These are phyloP conservation scores for Talaromyces sp. DNA, from an alignment of 2,329 filamentous ascomycete genomes.

Conservation along the genomic window DNA sequence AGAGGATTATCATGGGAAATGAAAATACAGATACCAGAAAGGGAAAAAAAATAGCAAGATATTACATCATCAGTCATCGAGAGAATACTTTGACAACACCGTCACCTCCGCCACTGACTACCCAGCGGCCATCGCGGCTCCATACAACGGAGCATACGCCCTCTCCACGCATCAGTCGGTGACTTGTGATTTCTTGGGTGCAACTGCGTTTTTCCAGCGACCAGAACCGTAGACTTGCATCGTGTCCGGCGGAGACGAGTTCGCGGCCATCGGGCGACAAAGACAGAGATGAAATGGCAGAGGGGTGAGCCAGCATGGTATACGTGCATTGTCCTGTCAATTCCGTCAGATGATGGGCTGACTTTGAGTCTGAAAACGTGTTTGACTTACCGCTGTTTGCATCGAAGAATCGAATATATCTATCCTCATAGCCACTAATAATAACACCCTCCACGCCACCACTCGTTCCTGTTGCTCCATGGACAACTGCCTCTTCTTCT, in stretches of 20 bases:
- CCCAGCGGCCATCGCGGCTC: constrained; percentile 92
- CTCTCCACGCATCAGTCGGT: constrained; percentile 92
- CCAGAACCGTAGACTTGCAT: constrained; percentile 95
- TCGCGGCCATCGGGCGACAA: constrained; percentile 91
- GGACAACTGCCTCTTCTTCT: constrained; percentile 66
- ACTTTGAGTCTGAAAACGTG: background rate
- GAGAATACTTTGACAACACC: constrained; percentile 90
- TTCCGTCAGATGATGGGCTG: background rate
- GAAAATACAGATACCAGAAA: background rate
- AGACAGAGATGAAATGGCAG: constrained; percentile 85
- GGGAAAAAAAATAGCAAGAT: background rate
- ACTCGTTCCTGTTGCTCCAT: constrained; percentile 77
- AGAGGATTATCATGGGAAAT: background rate
- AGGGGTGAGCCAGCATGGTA: constrained; percentile 94
- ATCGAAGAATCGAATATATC: constrained; percentile 95
- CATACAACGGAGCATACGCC: constrained; percentile 92
- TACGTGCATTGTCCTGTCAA: constrained; percentile 94
- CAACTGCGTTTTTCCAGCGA: constrained; percentile 91
- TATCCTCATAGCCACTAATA: constrained; percentile 94
- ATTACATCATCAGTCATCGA: constrained; percentile 29
- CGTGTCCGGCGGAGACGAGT: constrained; percentile 92
- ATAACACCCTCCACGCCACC: constrained; percentile 88
- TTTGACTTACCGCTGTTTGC: constrained; percentile 85
- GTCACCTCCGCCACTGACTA: constrained; percentile 91
- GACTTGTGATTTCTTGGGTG: constrained; percentile 89